Evolutionary conservation across 2,329 filamentous ascomycete genomes (phyloP).

Genomic region (Hymenoscyphus salicellus): DNA sequence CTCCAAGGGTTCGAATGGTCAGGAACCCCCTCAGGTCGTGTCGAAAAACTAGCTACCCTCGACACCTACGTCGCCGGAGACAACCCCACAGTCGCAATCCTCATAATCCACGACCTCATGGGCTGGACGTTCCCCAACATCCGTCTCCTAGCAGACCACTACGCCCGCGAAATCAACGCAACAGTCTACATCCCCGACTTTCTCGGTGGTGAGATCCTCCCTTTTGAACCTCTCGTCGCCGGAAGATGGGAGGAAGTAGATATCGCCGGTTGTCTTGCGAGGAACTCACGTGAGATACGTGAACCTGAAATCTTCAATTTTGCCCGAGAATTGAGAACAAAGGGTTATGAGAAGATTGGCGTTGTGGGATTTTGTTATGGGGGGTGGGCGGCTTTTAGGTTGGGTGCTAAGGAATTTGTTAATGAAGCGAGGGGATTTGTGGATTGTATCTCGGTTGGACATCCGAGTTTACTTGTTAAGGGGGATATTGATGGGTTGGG

Average conservation of each 20-base stretch:
- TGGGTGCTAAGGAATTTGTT: conserved; percentile 9
- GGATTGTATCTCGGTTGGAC: conserved; percentile 11
- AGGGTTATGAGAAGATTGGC: conserved; percentile 10
- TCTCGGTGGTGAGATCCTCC: conserved; percentile 20
- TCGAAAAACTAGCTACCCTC: conserved; percentile 35
- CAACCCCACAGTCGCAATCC: conserved; percentile 37
- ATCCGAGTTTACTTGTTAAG: conserved; percentile 5
- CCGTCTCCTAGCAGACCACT: conserved; percentile 47
- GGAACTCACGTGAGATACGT: conserved; percentile 11
- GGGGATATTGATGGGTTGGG: conserved; percentile 27
- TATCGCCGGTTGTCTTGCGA: conserved; percentile 3
- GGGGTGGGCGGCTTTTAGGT: conserved; percentile 12
- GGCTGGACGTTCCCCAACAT: conserved; percentile 46
- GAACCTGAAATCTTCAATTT: conserved; percentile 14
- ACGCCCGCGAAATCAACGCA: conserved; percentile 43
- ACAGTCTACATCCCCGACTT: conserved; percentile 44
- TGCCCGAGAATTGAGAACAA: conserved; percentile 4
- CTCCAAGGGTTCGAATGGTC: conserved; percentile 42
- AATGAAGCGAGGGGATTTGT: background rate
- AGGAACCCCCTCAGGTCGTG: conserved; percentile 38
- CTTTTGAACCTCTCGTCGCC: conserved; percentile 11
- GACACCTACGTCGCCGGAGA: conserved; percentile 40
- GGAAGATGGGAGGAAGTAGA: conserved; percentile 35
- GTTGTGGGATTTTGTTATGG: conserved; percentile 17
- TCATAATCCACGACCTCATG: conserved; percentile 42